Evolutionary conservation across 2,329 filamentous ascomycete species (phyloP).

Genomic region (Calonectria crousiana): DNA sequence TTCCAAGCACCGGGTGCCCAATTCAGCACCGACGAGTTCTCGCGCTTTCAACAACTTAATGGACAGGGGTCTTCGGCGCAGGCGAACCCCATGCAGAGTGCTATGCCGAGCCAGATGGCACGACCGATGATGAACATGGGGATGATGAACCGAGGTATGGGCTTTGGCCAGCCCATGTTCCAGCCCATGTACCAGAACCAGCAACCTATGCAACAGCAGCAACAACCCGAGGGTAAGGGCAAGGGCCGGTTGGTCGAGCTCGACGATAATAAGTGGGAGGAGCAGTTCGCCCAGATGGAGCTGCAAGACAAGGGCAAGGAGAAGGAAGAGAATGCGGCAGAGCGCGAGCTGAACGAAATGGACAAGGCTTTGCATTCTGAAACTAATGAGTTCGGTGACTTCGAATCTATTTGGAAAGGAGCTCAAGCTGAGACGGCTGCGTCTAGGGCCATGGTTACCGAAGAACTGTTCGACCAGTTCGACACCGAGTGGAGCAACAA

Average conservation of each 20-base stretch:
- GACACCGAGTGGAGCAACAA: constrained; percentile 83
- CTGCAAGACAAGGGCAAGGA: constrained; percentile 67
- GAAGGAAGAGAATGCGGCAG: constrained; percentile 77
- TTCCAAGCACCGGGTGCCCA: constrained; percentile 71
- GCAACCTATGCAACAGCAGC: constrained; percentile 57
- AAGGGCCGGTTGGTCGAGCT: constrained; percentile 96
- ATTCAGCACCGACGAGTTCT: constrained; percentile 88
- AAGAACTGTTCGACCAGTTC: constrained; percentile 74
- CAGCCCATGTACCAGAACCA: constrained; percentile 61
- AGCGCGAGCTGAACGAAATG: constrained; percentile 88
- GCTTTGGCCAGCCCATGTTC: constrained; percentile 66
- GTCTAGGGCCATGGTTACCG: constrained; percentile 78
- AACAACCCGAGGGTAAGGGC: constrained; percentile 71
- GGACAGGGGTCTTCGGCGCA: constrained; percentile 64
- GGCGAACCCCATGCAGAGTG: constrained; percentile 70
- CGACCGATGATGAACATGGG: constrained; percentile 72
- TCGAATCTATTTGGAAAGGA: constrained; percentile 89
- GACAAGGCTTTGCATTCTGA: constrained; percentile 78
- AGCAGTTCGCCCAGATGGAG: constrained; percentile 92
- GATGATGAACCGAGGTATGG: constrained; percentile 65
- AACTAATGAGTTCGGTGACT: constrained; percentile 83
- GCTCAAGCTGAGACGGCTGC: constrained; percentile 82
- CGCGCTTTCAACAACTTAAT: constrained; percentile 83
- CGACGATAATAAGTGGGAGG: constrained; percentile 95
- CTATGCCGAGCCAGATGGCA: constrained; percentile 59